Evolutionary conservation across 805 yeast species (phyloP).

Genomic region (Yarrowia porcina): DNA sequence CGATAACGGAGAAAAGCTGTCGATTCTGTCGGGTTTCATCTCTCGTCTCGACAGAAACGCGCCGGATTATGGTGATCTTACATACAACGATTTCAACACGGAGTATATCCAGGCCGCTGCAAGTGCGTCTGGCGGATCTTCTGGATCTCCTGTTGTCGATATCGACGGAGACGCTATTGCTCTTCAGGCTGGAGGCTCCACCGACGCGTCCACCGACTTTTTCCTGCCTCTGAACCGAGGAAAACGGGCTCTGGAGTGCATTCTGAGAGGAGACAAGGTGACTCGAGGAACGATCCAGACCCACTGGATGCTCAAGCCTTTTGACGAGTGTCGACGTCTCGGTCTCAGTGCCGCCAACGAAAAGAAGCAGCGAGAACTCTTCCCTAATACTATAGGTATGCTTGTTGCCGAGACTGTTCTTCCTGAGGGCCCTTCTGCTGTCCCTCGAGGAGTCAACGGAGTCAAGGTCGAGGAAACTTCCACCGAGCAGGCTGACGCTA

Average conservation of each 20-base stretch:
- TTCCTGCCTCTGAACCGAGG: slow-evolving; percentile 85
- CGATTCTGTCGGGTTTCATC: slow-evolving; percentile 83
- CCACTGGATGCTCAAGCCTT: slow-evolving; percentile 83
- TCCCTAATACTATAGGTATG: slow-evolving; percentile 75
- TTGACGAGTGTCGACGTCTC: slow-evolving; percentile 82
- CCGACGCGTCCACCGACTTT: slow-evolving; percentile 90
- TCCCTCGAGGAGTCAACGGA: slow-evolving; percentile 22
- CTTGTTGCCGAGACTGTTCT: slow-evolving; percentile 77
- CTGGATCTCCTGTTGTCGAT: slow-evolving; percentile 95
- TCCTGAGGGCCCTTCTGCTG: slow-evolving; percentile 75
- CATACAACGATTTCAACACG: slow-evolving; percentile 90
- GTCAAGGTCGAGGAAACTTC: slow-evolving; percentile 46
- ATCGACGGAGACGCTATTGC: slow-evolving; percentile 86
- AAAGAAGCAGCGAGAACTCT: slow-evolving; percentile 57
- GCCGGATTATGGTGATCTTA: slow-evolving; percentile 84
- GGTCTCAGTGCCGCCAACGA: slow-evolving; percentile 79
- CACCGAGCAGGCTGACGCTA: neutral
- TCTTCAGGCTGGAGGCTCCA: slow-evolving; percentile 88
- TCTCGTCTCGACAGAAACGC: slow-evolving; percentile 85
- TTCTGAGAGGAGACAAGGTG: slow-evolving; percentile 57
- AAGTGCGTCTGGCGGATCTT: slow-evolving; percentile 91
- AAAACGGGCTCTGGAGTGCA: slow-evolving; percentile 70
- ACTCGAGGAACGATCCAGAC: slow-evolving; percentile 91
- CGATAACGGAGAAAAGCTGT: slow-evolving; percentile 91
- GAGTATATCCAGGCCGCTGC: slow-evolving; percentile 97